A percentile compares a stretch with the other conserved stretches of the same genome.
Evolutionary conservation across 228 moss, liverwort and hornwort species (phyloP).

Genomic region (Sphagnum fallax): DNA sequence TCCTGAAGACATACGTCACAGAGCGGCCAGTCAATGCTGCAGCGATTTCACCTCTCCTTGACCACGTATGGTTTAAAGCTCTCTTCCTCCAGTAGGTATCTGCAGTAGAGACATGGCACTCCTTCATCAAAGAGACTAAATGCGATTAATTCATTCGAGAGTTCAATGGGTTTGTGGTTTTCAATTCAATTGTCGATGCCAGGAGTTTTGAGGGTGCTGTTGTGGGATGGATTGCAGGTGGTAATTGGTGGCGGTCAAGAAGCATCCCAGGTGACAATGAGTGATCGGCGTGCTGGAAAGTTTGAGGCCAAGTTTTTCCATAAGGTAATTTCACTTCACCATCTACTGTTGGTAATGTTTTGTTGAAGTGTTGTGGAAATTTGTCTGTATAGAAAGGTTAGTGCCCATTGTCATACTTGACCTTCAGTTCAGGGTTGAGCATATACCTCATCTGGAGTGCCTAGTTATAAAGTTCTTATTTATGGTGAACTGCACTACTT

Average conservation of each 20-base stretch:
- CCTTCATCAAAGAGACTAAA: too few relatives aligned
- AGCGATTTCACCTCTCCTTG: slow-evolving; percentile 80
- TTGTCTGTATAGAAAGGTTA: too few relatives aligned
- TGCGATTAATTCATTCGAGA: too few relatives aligned
- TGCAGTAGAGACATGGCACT: too few relatives aligned
- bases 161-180: too few relatives aligned
- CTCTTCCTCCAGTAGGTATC: background rate
- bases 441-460: too few relatives aligned
- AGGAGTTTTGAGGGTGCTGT: background rate
- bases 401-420: too few relatives aligned
- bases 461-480: too few relatives aligned
- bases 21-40: slow-evolving; percentile 98
- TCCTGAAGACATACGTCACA: slow-evolving; percentile 81
- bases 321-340: slow-evolving; percentile 33
- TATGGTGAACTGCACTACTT: too few relatives aligned
- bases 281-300: slow-evolving; percentile 78
- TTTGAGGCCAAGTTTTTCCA: slow-evolving; percentile 99
- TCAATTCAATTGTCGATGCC: too few relatives aligned
- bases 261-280: slow-evolving; percentile 95
- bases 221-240: slow-evolving; percentile 27
- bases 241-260: slow-evolving; percentile 99
- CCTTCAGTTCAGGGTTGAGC: too few relatives aligned
- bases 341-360: background rate
- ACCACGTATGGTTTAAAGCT: slow-evolving; percentile 43
- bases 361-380: background rate